phyloP scores from a whole-genome alignment of 352 stramenopile genomes.

The Globisporangium sylvaticum region DNA sequence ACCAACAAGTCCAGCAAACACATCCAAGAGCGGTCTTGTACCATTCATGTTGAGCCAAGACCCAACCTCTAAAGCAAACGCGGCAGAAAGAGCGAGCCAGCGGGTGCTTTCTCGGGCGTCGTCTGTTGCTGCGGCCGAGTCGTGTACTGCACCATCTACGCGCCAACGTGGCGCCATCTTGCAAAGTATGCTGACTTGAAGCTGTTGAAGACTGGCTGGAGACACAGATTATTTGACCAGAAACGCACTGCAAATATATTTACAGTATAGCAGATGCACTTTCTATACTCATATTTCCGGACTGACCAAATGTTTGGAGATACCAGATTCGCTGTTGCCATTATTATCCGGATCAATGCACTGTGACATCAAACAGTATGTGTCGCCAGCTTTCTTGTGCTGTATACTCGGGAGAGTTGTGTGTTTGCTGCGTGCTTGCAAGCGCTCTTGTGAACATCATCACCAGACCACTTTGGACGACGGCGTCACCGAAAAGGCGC shows the following conservation, averaged over 20 bases:
- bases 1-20: not conserved
- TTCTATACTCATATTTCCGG: not conserved
- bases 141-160: not conserved
- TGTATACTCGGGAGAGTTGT: not conserved
- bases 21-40: not conserved
- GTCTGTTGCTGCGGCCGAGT: not conserved
- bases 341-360: not conserved
- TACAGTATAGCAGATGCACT: not conserved
- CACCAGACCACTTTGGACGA: not conserved
- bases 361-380: not conserved
- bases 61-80: not conserved
- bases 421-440: not conserved
- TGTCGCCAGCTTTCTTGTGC: not conserved
- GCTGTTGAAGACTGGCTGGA: not conserved
- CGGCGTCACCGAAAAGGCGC: slow-evolving; percentile 7
- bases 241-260: not conserved
- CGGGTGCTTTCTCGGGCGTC: not conserved
- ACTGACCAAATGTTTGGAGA: too few relatives aligned
- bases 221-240: not conserved
- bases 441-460: not conserved
- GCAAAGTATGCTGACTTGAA: slow-evolving; percentile 1
- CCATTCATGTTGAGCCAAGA: not conserved
- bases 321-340: too few relatives aligned
- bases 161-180: not conserved
- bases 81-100: slow-evolving; percentile 6